phyloP scores from a whole-genome alignment of 2,329 filamentous ascomycete genomes.

The Calonectria ilicicola region DNA sequence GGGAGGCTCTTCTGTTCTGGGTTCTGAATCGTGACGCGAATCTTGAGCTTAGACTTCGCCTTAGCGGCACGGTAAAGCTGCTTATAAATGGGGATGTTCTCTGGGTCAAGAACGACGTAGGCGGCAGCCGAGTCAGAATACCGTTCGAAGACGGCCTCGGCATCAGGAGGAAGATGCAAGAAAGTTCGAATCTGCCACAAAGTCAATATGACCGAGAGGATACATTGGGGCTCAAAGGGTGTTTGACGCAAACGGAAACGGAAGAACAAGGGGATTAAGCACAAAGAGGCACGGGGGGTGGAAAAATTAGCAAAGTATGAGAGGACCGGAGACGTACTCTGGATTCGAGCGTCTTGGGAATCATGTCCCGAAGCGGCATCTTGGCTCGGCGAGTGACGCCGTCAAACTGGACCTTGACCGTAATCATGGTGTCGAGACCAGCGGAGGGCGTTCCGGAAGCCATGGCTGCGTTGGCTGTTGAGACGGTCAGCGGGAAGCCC shows the following conservation, averaged over 20 bases:
- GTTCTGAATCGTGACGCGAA: conserved; percentile 73
- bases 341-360: conserved; percentile 77
- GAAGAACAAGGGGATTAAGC: not conserved
- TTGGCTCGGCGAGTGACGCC: conserved; percentile 86
- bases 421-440: conserved; percentile 65
- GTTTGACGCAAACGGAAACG: not conserved
- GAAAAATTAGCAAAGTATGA: not conserved
- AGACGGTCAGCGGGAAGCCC: conserved; percentile 10
- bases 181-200: conserved; percentile 49
- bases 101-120: conserved; percentile 83
- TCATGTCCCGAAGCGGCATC: conserved; percentile 87
- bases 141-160: conserved; percentile 79
- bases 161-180: conserved; percentile 48
- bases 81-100: conserved; percentile 89
- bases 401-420: conserved; percentile 85
- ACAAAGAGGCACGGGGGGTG: not conserved
- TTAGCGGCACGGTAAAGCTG: conserved; percentile 97
- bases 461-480: conserved; percentile 37
- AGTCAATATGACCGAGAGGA: conserved; percentile 26
- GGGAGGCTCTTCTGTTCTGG: conserved; percentile 47
- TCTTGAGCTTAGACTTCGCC: conserved; percentile 96
- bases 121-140: conserved; percentile 92
- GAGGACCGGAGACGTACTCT: conserved; percentile 74
- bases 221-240: not conserved
- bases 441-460: conserved; percentile 38